These are phyloP conservation scores for Datura wrightii DNA, from an alignment of 257 asterid genomes.

Conservation along the genomic window DNA sequence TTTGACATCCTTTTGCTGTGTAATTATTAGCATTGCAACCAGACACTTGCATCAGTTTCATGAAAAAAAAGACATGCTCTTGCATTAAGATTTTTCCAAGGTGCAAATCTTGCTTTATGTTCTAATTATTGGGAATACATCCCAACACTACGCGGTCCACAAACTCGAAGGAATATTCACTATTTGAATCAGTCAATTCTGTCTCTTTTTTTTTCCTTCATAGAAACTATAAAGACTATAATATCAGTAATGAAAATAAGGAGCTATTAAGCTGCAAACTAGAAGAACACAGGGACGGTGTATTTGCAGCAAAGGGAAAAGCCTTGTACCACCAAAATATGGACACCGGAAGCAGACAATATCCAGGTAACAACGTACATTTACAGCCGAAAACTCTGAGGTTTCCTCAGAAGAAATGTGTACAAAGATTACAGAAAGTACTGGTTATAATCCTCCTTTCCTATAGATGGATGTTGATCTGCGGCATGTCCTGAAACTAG, in stretches of 20 bases:
- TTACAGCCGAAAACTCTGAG: constrained; percentile 26
- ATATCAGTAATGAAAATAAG: not conserved
- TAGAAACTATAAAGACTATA: not conserved
- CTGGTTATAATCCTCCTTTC: not conserved
- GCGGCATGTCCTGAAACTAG: not conserved
- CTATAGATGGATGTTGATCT: constrained; percentile 24
- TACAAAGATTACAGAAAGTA: constrained; percentile 26
- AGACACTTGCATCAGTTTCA: not conserved
- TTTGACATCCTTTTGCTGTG: not conserved
- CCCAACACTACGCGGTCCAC: not conserved
- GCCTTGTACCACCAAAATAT: not conserved
- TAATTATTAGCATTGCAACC: not conserved
- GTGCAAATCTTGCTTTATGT: not conserved
- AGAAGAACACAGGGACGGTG: not conserved
- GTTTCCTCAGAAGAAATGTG: not conserved
- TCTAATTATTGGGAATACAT: not conserved
- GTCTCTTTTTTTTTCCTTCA: not conserved
- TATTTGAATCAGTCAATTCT: not conserved
- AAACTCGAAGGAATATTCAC: not conserved
- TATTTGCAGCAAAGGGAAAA: not conserved
- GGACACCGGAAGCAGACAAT: not conserved
- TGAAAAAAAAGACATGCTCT: not conserved
- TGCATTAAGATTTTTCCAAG: constrained; percentile 1
- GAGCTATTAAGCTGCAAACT: not conserved
- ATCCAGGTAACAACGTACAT: constrained; percentile 14